These are phyloP conservation scores for Epichloe scottii DNA, from an alignment of 2,329 filamentous ascomycete species.

Conservation along the genomic window DNA sequence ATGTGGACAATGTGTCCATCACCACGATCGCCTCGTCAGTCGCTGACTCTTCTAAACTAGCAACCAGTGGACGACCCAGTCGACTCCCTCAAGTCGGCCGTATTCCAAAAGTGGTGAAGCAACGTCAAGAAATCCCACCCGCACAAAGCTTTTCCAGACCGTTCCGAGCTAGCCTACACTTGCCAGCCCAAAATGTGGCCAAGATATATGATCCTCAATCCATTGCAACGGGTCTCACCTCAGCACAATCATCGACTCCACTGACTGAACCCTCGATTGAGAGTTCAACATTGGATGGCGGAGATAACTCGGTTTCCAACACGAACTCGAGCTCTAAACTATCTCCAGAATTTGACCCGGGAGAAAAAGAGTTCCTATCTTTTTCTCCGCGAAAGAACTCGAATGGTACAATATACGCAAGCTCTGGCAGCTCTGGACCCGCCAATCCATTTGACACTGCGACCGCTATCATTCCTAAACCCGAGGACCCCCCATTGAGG, in stretches of 20 bases:
- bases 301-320: conserved; percentile 18
- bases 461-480: conserved; percentile 52
- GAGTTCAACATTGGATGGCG: conserved; percentile 21
- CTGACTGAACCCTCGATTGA: conserved; percentile 24
- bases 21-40: background rate
- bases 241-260: conserved; percentile 26
- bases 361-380: conserved; percentile 52
- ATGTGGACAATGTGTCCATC: background rate
- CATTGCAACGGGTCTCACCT: conserved; percentile 36
- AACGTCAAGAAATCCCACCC: conserved; percentile 51
- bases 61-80: conserved; percentile 26
- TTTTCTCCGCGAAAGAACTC: conserved; percentile 67
- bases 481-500: conserved; percentile 56
- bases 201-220: conserved; percentile 21
- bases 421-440: conserved; percentile 52
- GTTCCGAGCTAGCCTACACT: conserved; percentile 45
- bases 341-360: conserved; percentile 19
- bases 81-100: conserved; percentile 71
- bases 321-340: conserved; percentile 18
- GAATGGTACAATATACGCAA: conserved; percentile 35
- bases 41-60: background rate
- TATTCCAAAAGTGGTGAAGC: conserved; percentile 70
- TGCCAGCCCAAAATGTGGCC: conserved; percentile 18
- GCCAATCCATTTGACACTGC: conserved; percentile 46
- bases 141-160: conserved; percentile 78